Evolutionary conservation across 2,329 filamentous ascomycete species (phyloP).

Genomic region (Pseudogymnoascus sp.): DNA sequence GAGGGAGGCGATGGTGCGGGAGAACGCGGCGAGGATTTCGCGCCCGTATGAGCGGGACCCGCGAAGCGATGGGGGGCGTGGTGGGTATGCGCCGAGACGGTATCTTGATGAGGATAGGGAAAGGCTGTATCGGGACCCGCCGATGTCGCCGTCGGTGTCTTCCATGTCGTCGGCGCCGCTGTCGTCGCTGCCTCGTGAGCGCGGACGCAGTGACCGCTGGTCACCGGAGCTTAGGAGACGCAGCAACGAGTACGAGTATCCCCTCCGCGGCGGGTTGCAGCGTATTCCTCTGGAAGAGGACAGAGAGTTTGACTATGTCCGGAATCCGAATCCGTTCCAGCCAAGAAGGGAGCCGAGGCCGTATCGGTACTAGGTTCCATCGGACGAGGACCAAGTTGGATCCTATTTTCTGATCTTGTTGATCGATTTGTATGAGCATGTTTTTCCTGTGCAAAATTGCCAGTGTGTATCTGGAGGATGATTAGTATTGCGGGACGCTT

Average conservation of each 20-base stretch:
- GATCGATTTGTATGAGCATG: not conserved
- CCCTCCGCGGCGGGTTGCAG: not conserved
- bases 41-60: not conserved
- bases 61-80: not conserved
- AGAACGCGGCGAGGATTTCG: not conserved
- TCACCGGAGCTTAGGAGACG: not conserved
- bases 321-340: not conserved
- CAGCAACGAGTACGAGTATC: not conserved
- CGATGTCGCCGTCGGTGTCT: not conserved
- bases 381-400: not conserved
- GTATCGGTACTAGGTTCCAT: not conserved
- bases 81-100: not conserved
- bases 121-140: not conserved
- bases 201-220: not conserved
- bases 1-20: not conserved
- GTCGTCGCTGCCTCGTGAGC: not conserved
- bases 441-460: slow-evolving; percentile 5
- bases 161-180: not conserved
- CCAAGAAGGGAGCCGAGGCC: not conserved
- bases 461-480: not conserved
- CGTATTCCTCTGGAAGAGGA: not conserved
- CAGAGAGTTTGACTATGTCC: not conserved
- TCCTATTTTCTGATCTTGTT: not conserved
- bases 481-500: slow-evolving; percentile 6
- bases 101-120: not conserved